These are phyloP conservation scores for Singerocomus inundabilis DNA, from an alignment of 1,284 basidiomycete species.

Conservation along the genomic window DNA sequence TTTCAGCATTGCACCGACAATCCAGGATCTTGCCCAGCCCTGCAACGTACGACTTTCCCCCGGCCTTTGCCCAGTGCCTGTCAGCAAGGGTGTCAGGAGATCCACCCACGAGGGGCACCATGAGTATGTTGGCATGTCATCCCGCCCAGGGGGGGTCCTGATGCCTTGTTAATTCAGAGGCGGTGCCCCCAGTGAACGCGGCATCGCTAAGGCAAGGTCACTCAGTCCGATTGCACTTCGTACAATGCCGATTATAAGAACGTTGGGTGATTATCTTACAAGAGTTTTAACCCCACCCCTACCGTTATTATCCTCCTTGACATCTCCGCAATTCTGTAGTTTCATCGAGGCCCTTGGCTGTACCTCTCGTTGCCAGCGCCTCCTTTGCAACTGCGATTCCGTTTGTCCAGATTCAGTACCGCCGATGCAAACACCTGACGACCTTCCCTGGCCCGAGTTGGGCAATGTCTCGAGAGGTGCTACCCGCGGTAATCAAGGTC, in stretches of 20 bases:
- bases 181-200: slow-evolving; percentile 33
- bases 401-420: slow-evolving; percentile 33
- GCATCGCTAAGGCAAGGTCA: slow-evolving; percentile 36
- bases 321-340: slow-evolving; percentile 20
- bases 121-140: slow-evolving; percentile 38
- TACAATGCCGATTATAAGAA: slow-evolving; percentile 37
- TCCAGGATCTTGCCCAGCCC: slow-evolving; percentile 31
- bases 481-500: slow-evolving; percentile 79
- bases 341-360: slow-evolving; percentile 15
- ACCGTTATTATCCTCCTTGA: slow-evolving; percentile 28
- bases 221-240: slow-evolving; percentile 26
- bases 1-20: slow-evolving; percentile 32
- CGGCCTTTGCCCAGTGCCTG: slow-evolving; percentile 27
- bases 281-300: slow-evolving; percentile 38
- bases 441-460: slow-evolving; percentile 79
- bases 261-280: slow-evolving; percentile 34
- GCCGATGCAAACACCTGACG: slow-evolving; percentile 61
- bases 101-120: slow-evolving; percentile 26
- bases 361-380: slow-evolving; percentile 12
- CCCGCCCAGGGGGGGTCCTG: slow-evolving; percentile 28
- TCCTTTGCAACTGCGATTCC: slow-evolving; percentile 2
- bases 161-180: slow-evolving; percentile 32
- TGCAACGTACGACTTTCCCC: slow-evolving; percentile 7
- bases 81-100: slow-evolving; percentile 35
- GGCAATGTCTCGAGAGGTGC: slow-evolving; percentile 79